These are phyloP conservation scores for Thermoascus crustaceus DNA, from an alignment of 2,329 filamentous ascomycete species.

Conservation along the genomic window DNA sequence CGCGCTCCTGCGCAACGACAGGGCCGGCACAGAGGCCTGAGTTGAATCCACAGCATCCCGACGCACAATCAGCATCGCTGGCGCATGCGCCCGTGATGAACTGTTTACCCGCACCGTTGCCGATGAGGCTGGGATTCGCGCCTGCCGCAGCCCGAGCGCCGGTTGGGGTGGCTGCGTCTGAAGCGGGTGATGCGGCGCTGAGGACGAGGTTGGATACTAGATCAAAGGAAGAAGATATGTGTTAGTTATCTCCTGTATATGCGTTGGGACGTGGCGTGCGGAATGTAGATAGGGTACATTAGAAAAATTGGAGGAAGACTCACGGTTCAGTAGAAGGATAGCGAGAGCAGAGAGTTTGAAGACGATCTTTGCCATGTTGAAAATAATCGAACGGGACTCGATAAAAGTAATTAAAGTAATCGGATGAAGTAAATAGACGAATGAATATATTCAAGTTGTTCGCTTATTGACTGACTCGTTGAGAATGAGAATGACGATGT, in stretches of 20 bases:
- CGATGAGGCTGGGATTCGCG: neutral
- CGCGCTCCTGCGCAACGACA: conserved; percentile 25
- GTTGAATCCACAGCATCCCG: conserved; percentile 10
- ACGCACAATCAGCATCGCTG: conserved; percentile 31
- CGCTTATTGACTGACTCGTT: too few species aligned
- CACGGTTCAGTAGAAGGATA: conserved; percentile 9
- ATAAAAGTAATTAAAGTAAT: too few species aligned
- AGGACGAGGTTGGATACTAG: conserved; percentile 5
- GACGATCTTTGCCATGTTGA: conserved; percentile 8
- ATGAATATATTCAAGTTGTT: too few species aligned
- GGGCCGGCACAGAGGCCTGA: conserved; percentile 26
- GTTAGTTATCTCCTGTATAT: neutral
- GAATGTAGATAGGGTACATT: too few species aligned
- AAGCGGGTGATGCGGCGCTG: conserved; percentile 6
- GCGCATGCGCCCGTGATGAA: conserved; percentile 33
- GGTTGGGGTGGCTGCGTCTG: conserved; percentile 2
- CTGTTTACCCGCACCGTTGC: conserved; percentile 18
- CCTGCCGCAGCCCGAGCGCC: conserved; percentile 2
- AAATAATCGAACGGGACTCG: too few species aligned
- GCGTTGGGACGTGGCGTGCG: too few species aligned
- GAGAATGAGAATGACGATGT: too few species aligned
- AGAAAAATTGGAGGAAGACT: neutral
- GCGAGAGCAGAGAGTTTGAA: conserved; percentile 5
- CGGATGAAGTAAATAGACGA: too few species aligned
- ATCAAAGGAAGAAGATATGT: neutral